phyloP scores from a whole-genome alignment of 2,329 filamentous ascomycete species.

The Hypoxylon sp. region DNA sequence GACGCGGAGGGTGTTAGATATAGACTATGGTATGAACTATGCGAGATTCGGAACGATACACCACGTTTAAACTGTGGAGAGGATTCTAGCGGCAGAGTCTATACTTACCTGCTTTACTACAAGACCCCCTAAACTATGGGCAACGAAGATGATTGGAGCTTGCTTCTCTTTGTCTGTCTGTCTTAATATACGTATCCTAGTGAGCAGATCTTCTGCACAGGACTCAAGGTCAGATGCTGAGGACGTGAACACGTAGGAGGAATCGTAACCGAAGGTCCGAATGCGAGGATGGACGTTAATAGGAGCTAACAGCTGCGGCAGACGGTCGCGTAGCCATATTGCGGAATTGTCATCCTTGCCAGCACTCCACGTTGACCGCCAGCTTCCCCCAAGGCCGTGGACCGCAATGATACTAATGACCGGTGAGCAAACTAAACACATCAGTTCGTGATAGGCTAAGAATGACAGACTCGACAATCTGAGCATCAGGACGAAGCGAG shows the following conservation, averaged over 20 bases:
- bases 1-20: not conserved
- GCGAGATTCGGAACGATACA: not conserved
- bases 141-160: conserved; percentile 18
- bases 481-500: not conserved
- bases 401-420: conserved; percentile 17
- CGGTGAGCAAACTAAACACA: not conserved
- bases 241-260: conserved; percentile 15
- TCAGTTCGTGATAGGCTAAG: not conserved
- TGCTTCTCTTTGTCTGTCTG: conserved; percentile 14
- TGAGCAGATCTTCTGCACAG: conserved; percentile 14
- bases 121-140: conserved; percentile 24
- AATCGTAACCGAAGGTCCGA: conserved; percentile 21
- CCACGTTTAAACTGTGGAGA: not conserved
- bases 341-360: not conserved
- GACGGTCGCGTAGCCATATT: conserved; percentile 22
- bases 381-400: conserved; percentile 25
- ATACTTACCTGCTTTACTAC: conserved; percentile 20
- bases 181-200: conserved; percentile 17
- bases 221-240: conserved; percentile 4
- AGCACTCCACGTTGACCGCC: conserved; percentile 13
- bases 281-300: conserved; percentile 17
- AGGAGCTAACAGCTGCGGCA: conserved; percentile 3
- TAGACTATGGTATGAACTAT: not conserved
- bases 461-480: not conserved
- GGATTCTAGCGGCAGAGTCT: not conserved